Evolutionary conservation across 169 alveolate genomes (phyloP).

Genomic region (Babesia divergens): DNA sequence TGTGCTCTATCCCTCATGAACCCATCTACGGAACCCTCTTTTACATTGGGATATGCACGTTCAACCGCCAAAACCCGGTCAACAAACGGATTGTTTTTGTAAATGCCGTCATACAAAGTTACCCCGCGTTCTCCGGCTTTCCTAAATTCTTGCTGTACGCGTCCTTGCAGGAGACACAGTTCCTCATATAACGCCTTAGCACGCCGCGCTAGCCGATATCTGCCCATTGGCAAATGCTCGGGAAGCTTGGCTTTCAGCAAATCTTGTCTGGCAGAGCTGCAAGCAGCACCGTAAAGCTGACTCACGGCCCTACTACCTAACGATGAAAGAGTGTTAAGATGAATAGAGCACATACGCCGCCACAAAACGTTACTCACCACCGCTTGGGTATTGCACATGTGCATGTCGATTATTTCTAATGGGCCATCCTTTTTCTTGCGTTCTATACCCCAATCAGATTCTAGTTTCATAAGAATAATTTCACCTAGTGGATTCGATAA

Average conservation of each 20-base stretch:
- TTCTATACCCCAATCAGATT: background rate
- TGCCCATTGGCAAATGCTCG: conserved; percentile 49
- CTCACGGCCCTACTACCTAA: background rate
- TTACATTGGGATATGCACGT: background rate
- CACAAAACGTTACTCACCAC: conserved; percentile 24
- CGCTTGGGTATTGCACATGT: conserved; percentile 52
- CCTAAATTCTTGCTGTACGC: background rate
- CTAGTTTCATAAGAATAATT: background rate
- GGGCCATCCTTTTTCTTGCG: background rate
- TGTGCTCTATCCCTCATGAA: background rate
- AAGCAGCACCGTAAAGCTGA: conserved; percentile 2
- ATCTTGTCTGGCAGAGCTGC: conserved; percentile 14
- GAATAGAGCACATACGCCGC: conserved; percentile 25
- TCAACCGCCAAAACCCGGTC: conserved; percentile 6
- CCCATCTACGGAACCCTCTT: background rate
- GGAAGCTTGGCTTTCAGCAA: conserved; percentile 38
- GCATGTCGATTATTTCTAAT: conserved; percentile 47
- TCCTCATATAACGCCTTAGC: conserved; percentile 5
- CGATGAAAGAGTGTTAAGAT: conserved; percentile 4
- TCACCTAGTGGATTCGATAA: background rate
- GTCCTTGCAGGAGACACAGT: background rate
- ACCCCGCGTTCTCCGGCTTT: background rate
- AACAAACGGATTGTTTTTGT: background rate
- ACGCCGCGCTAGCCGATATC: conserved; percentile 28
- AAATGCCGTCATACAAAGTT: background rate